These are phyloP conservation scores for Nothophaeocryptopus gaeumannii DNA, from an alignment of 2,329 filamentous ascomycete species.

Conservation along the genomic window DNA sequence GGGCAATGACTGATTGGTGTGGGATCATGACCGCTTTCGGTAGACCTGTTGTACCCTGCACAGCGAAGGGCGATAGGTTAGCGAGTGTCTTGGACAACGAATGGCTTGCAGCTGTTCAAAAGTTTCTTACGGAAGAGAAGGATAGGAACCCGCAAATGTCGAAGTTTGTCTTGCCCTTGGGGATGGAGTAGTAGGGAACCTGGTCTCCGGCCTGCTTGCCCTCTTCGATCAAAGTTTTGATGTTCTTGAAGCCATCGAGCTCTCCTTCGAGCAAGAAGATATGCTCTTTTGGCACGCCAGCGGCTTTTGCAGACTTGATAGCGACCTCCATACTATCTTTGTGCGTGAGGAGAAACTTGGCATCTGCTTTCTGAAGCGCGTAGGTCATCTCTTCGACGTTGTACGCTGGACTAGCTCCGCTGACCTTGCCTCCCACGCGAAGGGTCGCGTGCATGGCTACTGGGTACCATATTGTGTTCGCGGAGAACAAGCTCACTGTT, in stretches of 20 bases:
- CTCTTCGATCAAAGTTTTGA: conserved; percentile 46
- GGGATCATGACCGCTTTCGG: conserved; percentile 47
- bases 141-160: conserved; percentile 55
- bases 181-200: conserved; percentile 49
- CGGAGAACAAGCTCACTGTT: conserved; percentile 60
- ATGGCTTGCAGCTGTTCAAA: neutral
- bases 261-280: conserved; percentile 59
- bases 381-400: conserved; percentile 67
- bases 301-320: conserved; percentile 52
- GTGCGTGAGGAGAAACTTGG: conserved; percentile 59
- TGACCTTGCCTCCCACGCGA: conserved; percentile 56
- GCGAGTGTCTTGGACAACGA: no score
- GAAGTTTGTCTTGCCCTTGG: conserved; percentile 54
- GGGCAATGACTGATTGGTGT: conserved; percentile 56
- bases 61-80: neutral
- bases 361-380: conserved; percentile 56
- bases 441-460: conserved; percentile 59
- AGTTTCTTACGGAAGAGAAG: conserved; percentile 37
- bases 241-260: conserved; percentile 49
- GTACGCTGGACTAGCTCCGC: conserved; percentile 63
- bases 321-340: conserved; percentile 56
- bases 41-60: conserved; percentile 23
- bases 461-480: conserved; percentile 67
- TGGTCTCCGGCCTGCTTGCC: conserved; percentile 45
- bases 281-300: conserved; percentile 51